Evolutionary conservation across 176 grass and related monocot genomes (phyloP), one percentile per base, ranked within the genome.

Genomic region (Triticum urartu): DNA sequence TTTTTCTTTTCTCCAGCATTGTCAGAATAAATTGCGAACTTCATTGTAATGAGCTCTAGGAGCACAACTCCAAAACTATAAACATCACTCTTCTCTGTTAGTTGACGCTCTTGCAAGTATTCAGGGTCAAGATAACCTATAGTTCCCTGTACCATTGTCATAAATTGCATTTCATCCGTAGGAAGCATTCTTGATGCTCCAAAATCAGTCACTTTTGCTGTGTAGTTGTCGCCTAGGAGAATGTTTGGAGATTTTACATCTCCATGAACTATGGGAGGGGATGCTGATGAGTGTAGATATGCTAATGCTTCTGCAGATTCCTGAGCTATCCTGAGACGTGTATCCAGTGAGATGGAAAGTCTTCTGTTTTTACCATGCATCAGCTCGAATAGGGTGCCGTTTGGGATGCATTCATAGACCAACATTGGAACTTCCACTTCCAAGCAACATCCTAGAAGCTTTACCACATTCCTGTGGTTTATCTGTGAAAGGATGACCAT

Each of bases 61-160:
- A 87, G 43, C 68, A 87, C 78, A 50, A 87, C 85, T 26, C 85
- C 78, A n/a, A 81, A 87, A 74, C 85, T 87, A 56, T 87, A 87
- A 75, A 87, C 78, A 81, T 81, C 86, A 81, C 86, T 87, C 59
- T 87, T 87, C 45, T 88, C 79, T 82, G 79, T 88, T 75, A 87
- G 70, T 54, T 64, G 85, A 1, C 78, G 78, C 43, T 81, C 58
- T 64, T 87, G 85, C 48, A 87, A 64, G 61, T 87, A 87, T 87
- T 81, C 69, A 75, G 78, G 86, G 33, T 87, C 86, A 63, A 87
- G 59, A 56, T 87, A 87, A 20, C 86, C 86, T 12, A 87, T 60
- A 56, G 86, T 87, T 87, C 85, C 85, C 58, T 87, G 85, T 18
- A 87, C 67, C 38, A 38, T 43, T 73, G 85, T 80, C 54, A 81